A percentile compares a stretch with the other conserved stretches of the same genome.
Evolutionary conservation across 352 stramenopile species (phyloP).

Genomic region (Bremia lactucae): DNA sequence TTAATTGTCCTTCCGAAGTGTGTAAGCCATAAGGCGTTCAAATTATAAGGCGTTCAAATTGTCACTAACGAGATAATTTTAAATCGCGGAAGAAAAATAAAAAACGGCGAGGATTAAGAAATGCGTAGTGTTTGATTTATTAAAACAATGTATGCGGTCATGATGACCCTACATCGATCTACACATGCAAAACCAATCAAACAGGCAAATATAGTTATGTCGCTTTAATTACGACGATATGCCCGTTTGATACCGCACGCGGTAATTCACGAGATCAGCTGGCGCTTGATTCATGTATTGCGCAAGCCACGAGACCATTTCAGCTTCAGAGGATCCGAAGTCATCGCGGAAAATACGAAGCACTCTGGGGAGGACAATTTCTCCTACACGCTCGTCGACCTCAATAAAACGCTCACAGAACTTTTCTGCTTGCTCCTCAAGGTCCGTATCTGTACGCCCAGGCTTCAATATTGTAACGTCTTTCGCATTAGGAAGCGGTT

Average conservation of each 20-base stretch:
- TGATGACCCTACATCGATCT: no score
- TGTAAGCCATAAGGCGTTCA: no score
- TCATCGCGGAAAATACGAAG: conserved; percentile 81
- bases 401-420: conserved; percentile 60
- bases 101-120: no score
- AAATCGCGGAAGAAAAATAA: no score
- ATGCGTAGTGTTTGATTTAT: no score
- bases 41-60: no score
- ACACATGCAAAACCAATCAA: conserved; percentile 1
- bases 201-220: conserved; percentile 7
- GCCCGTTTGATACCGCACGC: conserved; percentile 56
- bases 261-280: conserved; percentile 62
- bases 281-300: conserved; percentile 77
- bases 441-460: conserved; percentile 72
- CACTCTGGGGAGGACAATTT: conserved; percentile 61
- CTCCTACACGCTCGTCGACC: conserved; percentile 38
- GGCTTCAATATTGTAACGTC: conserved; percentile 75
- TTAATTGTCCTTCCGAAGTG: no score
- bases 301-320: conserved; percentile 79
- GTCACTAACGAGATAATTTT: no score
- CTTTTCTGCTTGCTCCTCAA: conserved; percentile 74
- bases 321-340: conserved; percentile 70
- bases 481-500: conserved; percentile 42
- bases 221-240: conserved; percentile 47
- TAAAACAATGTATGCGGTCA: no score